Evolutionary conservation across 129 eudicot genomes (phyloP).

Genomic region (Silybum marianum): DNA sequence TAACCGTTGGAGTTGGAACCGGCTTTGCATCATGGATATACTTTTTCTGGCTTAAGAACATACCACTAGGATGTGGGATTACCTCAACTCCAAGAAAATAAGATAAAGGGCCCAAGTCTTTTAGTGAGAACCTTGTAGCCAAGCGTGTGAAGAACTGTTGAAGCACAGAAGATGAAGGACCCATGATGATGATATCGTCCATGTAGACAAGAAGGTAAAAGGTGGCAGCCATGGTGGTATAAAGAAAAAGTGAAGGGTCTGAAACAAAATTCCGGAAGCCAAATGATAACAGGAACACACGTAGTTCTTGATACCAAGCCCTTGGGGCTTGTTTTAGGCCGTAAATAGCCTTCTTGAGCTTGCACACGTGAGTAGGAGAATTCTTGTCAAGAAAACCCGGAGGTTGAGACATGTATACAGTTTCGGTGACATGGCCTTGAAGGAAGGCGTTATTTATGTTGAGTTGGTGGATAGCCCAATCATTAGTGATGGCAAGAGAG

Average conservation of each 20-base stretch:
- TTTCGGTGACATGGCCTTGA: neutral
- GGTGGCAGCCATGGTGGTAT: neutral
- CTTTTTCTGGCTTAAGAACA: no score
- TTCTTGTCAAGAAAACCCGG: neutral
- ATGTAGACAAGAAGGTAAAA: neutral
- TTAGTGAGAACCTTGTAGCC: neutral
- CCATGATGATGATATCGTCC: neutral
- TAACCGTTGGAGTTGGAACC: no score
- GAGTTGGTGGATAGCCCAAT: neutral
- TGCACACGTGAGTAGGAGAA: neutral
- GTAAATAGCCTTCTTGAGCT: neutral
- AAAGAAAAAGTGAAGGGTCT: neutral
- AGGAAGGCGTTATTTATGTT: neutral
- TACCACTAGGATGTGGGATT: no score
- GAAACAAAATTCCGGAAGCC: neutral
- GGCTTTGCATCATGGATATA: no score
- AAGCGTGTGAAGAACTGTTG: neutral
- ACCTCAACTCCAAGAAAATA: neutral
- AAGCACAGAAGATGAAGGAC: neutral
- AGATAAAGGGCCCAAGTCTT: neutral
- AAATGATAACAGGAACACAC: neutral
- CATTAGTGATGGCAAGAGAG: neutral
- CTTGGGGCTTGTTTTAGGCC: slow-evolving; percentile 5
- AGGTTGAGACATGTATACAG: slow-evolving; percentile 9
- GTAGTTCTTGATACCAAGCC: neutral